Evolutionary conservation across 441 rosid species (phyloP).

Genomic region (Heliophila coronopifolia): DNA sequence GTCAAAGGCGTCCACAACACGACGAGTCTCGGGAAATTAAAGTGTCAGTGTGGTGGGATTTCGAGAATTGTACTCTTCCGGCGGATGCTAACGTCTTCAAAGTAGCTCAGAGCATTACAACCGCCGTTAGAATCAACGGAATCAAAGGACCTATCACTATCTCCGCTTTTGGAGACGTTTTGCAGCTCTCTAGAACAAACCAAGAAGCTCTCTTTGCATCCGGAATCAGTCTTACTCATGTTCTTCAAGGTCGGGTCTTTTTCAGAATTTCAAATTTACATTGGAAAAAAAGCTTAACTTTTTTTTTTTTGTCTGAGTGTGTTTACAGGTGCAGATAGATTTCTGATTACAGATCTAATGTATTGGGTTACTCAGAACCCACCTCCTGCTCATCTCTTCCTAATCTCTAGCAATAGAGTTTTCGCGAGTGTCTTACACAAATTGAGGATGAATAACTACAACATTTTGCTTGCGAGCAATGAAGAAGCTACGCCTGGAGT

Average conservation of each 20-base stretch:
- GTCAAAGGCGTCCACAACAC: slow-evolving; percentile 13
- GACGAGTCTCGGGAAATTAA: slow-evolving; percentile 51
- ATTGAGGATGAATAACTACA: slow-evolving; percentile 83
- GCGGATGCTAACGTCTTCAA: slow-evolving; percentile 52
- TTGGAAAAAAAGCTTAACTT: neutral
- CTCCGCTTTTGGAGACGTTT: slow-evolving; percentile 71
- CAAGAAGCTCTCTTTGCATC: slow-evolving; percentile 73
- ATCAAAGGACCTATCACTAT: slow-evolving; percentile 87
- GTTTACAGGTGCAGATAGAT: slow-evolving; percentile 77
- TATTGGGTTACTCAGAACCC: slow-evolving; percentile 75
- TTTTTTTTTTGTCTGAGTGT: too few species aligned
- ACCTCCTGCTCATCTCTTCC: slow-evolving; percentile 85
- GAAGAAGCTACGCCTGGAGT: slow-evolving; percentile 38
- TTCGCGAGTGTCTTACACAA: slow-evolving; percentile 59
- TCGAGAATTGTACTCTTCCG: slow-evolving; percentile 73
- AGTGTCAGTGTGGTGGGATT: slow-evolving; percentile 97
- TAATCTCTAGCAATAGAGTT: slow-evolving; percentile 66
- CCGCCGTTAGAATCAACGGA: slow-evolving; percentile 61
- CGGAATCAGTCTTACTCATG: slow-evolving; percentile 62
- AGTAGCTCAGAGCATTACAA: slow-evolving; percentile 45
- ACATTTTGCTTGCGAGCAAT: slow-evolving; percentile 63
- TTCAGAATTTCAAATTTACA: neutral
- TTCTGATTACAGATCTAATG: slow-evolving; percentile 64
- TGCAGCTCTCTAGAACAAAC: slow-evolving; percentile 54
- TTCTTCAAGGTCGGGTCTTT: slow-evolving; percentile 47